Conservation (phyloP, 495 filamentous ascomycete genomes). For the Podospora comata region DNA sequence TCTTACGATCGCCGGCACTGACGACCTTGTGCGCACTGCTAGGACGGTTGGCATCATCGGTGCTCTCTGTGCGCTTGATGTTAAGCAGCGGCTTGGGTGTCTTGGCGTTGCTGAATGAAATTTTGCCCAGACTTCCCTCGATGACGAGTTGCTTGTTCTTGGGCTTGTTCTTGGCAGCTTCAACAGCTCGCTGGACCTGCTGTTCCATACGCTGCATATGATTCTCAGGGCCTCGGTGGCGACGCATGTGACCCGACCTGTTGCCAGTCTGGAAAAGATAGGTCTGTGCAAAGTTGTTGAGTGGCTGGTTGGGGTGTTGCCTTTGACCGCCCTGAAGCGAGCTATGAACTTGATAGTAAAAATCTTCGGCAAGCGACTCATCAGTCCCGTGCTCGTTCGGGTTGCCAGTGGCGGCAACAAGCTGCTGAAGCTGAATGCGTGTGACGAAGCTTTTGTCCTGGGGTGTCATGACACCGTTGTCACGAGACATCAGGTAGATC, state of each 20-base stretch:
- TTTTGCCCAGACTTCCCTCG: slow-evolving; percentile 97
- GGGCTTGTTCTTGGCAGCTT: slow-evolving; percentile 92
- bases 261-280: slow-evolving; percentile 92
- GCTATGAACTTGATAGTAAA: slow-evolving; percentile 96
- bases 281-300: slow-evolving; percentile 95
- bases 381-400: slow-evolving; percentile 75
- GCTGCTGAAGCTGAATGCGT: slow-evolving; percentile 92
- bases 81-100: slow-evolving; percentile 92
- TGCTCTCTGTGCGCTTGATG: slow-evolving; percentile 82
- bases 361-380: slow-evolving; percentile 80
- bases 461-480: slow-evolving; percentile 97
- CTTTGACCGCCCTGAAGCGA: slow-evolving; percentile 86
- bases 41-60: slow-evolving; percentile 47
- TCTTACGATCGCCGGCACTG: slow-evolving; percentile 69
- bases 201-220: slow-evolving; percentile 99
- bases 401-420: slow-evolving; percentile 87
- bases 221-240: slow-evolving; percentile 79
- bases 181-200: slow-evolving; percentile 94
- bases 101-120: slow-evolving; percentile 97
- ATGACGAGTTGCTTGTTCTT: slow-evolving; percentile 99
- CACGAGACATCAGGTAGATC: slow-evolving; percentile 86
- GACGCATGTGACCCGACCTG: slow-evolving; percentile 65
- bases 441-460: slow-evolving; percentile 99
- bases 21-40: slow-evolving; percentile 49
- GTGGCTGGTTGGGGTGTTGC: slow-evolving; percentile 82